Conservation (phyloP, 1,139 yeast species). For the Blastobotrys indianensis region DNA sequence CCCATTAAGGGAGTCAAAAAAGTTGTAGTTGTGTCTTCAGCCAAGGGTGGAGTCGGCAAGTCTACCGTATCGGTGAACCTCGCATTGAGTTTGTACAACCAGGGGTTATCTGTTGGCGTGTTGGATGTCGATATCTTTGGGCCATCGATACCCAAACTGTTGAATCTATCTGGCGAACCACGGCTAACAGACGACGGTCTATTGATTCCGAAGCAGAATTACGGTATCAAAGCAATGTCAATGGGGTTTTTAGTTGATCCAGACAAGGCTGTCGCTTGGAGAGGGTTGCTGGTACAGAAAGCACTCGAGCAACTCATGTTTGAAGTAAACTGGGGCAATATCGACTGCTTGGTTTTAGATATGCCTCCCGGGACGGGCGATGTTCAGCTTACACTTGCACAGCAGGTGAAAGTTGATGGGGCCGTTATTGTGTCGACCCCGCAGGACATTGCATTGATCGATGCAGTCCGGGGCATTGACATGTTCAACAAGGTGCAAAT, state of each 20-base stretch:
- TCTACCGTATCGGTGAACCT: slow-evolving; percentile 53
- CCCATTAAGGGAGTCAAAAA: slow-evolving; percentile 59
- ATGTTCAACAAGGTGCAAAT: slow-evolving; percentile 70
- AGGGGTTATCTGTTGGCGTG: slow-evolving; percentile 59
- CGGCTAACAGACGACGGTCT: slow-evolving; percentile 50
- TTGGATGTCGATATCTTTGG: slow-evolving; percentile 83
- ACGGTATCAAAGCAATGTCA: slow-evolving; percentile 80
- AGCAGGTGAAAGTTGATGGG: slow-evolving; percentile 69
- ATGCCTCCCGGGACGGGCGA: slow-evolving; percentile 96
- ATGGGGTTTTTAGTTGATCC: slow-evolving; percentile 72
- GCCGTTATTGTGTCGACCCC: slow-evolving; percentile 82
- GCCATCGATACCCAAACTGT: slow-evolving; percentile 69
- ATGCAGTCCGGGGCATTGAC: slow-evolving; percentile 73
- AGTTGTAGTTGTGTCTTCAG: slow-evolving; percentile 67
- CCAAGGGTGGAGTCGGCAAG: slow-evolving; percentile 74
- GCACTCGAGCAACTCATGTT: slow-evolving; percentile 76
- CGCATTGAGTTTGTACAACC: slow-evolving; percentile 53
- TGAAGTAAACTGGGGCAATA: slow-evolving; percentile 72
- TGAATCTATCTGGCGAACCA: slow-evolving; percentile 51
- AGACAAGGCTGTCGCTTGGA: slow-evolving; percentile 77
- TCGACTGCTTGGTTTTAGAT: slow-evolving; percentile 69
- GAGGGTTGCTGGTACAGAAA: slow-evolving; percentile 83
- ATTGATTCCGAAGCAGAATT: slow-evolving; percentile 64
- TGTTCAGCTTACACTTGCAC: slow-evolving; percentile 75
- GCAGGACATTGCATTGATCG: slow-evolving; percentile 77